phyloP scores from a whole-genome alignment of 2,329 filamentous ascomycete genomes.

The Didymosphaeria variabile region DNA sequence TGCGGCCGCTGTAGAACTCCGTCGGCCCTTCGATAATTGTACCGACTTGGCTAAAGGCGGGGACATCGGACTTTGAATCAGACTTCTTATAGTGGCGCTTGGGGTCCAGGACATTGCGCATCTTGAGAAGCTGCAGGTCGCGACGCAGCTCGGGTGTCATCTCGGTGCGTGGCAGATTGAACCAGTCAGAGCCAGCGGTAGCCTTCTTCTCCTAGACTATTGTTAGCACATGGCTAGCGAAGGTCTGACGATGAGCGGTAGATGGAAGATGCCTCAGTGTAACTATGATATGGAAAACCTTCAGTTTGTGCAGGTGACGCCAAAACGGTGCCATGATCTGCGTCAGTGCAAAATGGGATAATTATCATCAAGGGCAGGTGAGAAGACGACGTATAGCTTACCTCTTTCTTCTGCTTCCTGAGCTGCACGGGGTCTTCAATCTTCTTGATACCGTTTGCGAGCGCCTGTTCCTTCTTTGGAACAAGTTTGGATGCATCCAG shows the following conservation, averaged over 20 bases:
- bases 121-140: constrained; percentile 87
- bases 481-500: constrained; percentile 63
- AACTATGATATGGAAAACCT: constrained; percentile 75
- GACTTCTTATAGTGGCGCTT: constrained; percentile 94
- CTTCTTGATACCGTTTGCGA: constrained; percentile 60
- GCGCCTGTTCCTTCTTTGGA: constrained; percentile 56
- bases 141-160: constrained; percentile 86
- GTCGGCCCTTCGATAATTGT: constrained; percentile 88
- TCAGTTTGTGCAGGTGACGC: constrained; percentile 74
- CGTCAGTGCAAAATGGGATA: constrained; percentile 75
- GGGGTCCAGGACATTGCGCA: constrained; percentile 87
- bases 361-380: constrained; percentile 75
- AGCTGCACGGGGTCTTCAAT: constrained; percentile 63
- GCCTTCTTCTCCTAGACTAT: constrained; percentile 63
- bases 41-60: constrained; percentile 88
- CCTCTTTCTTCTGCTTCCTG: constrained; percentile 60
- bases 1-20: constrained; percentile 82
- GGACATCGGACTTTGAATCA: constrained; percentile 72
- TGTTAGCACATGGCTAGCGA: constrained; percentile 29
- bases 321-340: constrained; percentile 81
- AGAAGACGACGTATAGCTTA: constrained; percentile 51
- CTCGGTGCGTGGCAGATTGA: constrained; percentile 83
- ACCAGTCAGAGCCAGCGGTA: constrained; percentile 85
- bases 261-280: constrained; percentile 67
- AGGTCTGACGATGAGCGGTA: constrained; percentile 18